Evolutionary conservation across 2,329 filamentous ascomycete species (phyloP).

Genomic region (Microsporum ferrugineum): DNA sequence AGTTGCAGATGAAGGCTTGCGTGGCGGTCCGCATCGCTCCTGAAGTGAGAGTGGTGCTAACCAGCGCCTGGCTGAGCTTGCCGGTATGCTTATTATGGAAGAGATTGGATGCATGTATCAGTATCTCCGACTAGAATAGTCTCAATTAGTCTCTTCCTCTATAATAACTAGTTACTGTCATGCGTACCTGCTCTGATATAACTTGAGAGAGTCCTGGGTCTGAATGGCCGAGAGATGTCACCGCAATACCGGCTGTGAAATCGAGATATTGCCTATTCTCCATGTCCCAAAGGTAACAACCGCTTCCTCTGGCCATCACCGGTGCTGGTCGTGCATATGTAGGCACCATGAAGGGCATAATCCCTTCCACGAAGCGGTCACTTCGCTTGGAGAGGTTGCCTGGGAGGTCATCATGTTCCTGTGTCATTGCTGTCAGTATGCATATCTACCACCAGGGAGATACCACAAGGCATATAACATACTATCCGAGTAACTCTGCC

Average conservation of each 20-base stretch:
- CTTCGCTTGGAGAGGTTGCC: constrained; percentile 52
- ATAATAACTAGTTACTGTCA: neutral
- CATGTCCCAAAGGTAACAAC: constrained; percentile 79
- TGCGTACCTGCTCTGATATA: constrained; percentile 60
- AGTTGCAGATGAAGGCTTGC: constrained; percentile 89
- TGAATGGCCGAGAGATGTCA: constrained; percentile 84
- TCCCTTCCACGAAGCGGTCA: constrained; percentile 58
- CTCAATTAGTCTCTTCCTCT: neutral
- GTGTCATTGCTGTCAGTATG: neutral
- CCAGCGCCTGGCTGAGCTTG: constrained; percentile 69
- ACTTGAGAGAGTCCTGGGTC: constrained; percentile 66
- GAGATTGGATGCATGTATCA: constrained; percentile 88
- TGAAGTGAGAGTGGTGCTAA: constrained; percentile 66
- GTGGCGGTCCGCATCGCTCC: constrained; percentile 71
- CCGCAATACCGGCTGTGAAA: constrained; percentile 90
- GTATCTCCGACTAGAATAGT: constrained; percentile 46
- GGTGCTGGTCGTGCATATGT: constrained; percentile 86
- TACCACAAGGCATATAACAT: neutral
- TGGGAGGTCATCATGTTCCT: constrained; percentile 53
- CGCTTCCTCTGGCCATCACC: constrained; percentile 79
- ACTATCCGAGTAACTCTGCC: neutral
- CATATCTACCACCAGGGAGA: neutral
- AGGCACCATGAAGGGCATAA: constrained; percentile 82
- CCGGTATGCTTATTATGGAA: constrained; percentile 97
- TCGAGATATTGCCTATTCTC: constrained; percentile 86